Conservation (phyloP, 106 monocot species). For the Cymbidium sinense region DNA sequence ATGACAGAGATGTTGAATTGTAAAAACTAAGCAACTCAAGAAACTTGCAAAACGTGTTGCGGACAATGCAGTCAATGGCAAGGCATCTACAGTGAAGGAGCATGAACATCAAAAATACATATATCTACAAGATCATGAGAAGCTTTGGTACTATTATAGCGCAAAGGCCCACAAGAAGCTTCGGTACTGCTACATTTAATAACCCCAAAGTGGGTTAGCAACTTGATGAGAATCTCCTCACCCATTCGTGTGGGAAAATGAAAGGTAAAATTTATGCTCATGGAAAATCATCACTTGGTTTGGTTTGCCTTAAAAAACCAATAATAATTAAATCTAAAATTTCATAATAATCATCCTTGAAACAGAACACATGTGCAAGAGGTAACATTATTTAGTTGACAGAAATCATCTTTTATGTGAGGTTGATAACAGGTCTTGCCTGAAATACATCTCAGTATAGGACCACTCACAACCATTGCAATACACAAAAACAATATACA, state of each 20-base stretch:
- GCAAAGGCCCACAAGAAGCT: not conserved
- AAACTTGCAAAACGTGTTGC: not conserved
- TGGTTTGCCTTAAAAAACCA: too few species aligned
- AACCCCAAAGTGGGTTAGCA: not conserved
- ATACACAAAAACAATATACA: not conserved
- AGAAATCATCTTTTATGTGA: not conserved
- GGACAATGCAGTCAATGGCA: not conserved
- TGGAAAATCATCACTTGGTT: too few species aligned
- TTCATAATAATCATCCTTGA: not conserved
- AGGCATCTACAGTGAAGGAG: not conserved
- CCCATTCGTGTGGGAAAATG: too few species aligned
- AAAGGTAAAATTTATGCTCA: too few species aligned
- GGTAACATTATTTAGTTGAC: too few species aligned
- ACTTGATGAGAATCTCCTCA: too few species aligned
- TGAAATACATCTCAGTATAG: not conserved
- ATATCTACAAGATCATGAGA: not conserved
- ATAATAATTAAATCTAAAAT: too few species aligned
- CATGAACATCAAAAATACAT: not conserved
- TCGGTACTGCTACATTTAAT: not conserved
- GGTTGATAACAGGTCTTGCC: not conserved
- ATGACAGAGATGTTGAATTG: not conserved
- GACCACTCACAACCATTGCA: not conserved
- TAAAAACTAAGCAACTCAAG: not conserved
- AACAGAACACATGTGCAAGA: not conserved
- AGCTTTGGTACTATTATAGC: not conserved